Conservation (phyloP, 352 stramenopile species). For the Pythium biforme region DNA sequence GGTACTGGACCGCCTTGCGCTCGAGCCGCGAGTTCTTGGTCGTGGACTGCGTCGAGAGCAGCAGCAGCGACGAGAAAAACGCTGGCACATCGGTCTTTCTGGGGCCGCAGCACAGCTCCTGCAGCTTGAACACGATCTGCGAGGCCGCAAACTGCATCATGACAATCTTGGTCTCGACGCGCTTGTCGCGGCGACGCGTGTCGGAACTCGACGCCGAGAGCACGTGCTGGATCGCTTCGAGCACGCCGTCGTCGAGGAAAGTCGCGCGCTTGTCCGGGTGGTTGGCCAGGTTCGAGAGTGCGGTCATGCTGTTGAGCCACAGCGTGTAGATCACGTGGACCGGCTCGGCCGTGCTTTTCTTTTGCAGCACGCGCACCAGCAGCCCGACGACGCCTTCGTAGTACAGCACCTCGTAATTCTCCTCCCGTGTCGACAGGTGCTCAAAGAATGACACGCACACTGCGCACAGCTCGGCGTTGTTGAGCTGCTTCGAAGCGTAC, state of each 20-base stretch:
- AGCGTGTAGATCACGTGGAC: conserved; percentile 47
- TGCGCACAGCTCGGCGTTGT: conserved; percentile 60
- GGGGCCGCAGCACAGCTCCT: conserved; percentile 43
- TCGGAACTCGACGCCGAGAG: conserved; percentile 42
- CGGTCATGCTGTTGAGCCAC: conserved; percentile 50
- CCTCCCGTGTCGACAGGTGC: conserved; percentile 58
- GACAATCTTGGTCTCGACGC: conserved; percentile 46
- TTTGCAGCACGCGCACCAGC: conserved; percentile 55
- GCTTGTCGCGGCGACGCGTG: conserved; percentile 36
- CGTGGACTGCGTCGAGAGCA: conserved; percentile 54
- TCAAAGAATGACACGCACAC: conserved; percentile 69
- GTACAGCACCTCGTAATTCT: conserved; percentile 67
- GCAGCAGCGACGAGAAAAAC: conserved; percentile 59
- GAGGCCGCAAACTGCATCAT: conserved; percentile 51
- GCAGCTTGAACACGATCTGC: conserved; percentile 62
- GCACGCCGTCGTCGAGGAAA: conserved; percentile 57
- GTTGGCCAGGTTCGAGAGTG: conserved; percentile 59
- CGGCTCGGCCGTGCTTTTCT: conserved; percentile 37
- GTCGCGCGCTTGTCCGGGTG: conserved; percentile 34
- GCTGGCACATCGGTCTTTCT: conserved; percentile 37
- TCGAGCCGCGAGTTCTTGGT: conserved; percentile 58
- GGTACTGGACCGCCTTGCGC: conserved; percentile 35
- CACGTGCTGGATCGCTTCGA: conserved; percentile 67
- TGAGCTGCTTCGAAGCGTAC: conserved; percentile 58
- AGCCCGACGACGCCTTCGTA: conserved; percentile 59